Evolutionary conservation across 78 protist genomes (phyloP), one percentile per base, ranked within the genome.

Genomic region (Dictyostelium citrinum): DNA sequence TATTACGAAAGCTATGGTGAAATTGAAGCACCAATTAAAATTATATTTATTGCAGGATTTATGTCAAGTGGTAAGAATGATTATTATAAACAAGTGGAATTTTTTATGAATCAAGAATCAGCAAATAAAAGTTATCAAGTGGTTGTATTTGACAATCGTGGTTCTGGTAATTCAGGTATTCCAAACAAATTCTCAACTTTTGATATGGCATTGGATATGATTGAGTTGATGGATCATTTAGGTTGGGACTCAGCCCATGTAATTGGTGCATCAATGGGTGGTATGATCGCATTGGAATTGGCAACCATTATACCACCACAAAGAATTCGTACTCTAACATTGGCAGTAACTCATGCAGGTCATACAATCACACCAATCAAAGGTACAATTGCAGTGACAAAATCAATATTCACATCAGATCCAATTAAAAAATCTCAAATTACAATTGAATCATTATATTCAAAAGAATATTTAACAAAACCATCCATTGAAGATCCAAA

Each of bases 201-300:
- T 5, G 74, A 61, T 8, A 76, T 91, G 95, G 95, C 95, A 39
- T 17, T 22, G 79, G 95, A 91, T 55, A 82, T 64, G 6, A 5
- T 82, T 1, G 95, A 91, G 2, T 72, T 91, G 39, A 80, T 91
- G 75, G 86, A 91, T 67, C 83, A 82, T 82, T 67, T 91, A 7
- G 58, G 58, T 8, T 91, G 95, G 95, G 70, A 45, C 1, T 6
- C 14, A 0, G 84, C 83, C 0, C 90, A 91, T 60, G 20, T 91
- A 0, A 82, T 91, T 0, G 95, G 95, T 74, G 81, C 68, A 6
- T 91, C 95, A 31, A 91, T 91, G 95, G 95, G 95, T 71, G 95
- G 95, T 1, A 91, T 91, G 95, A 74, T 91, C 0, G 76, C 90
- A 2, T 55, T 83, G 51, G 95, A 91, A 33, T 33, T 91, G 20